These are phyloP conservation scores for Alternaria viburni DNA, from an alignment of 2,329 filamentous ascomycete species.

Conservation along the genomic window DNA sequence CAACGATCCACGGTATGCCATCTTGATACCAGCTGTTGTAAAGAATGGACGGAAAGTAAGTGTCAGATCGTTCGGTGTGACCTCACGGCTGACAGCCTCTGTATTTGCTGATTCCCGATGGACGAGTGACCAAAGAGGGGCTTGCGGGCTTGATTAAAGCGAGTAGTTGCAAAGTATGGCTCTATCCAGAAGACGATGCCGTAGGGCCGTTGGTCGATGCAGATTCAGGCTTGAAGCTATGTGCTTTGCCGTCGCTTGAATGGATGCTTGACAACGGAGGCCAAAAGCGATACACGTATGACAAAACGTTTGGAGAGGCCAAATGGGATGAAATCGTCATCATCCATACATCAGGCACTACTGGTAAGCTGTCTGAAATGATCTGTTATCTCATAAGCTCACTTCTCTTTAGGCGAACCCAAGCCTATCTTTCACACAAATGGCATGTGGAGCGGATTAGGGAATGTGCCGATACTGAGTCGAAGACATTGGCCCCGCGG, in stretches of 20 bases:
- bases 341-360: constrained; percentile 28
- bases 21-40: background rate
- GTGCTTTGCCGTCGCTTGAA: background rate
- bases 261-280: background rate
- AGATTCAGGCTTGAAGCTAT: background rate
- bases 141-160: background rate
- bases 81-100: background rate
- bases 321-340: constrained; percentile 20
- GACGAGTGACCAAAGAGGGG: background rate
- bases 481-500: constrained; percentile 21
- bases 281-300: constrained; percentile 6
- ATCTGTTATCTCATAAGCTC: background rate
- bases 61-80: background rate
- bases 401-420: background rate
- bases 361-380: constrained; percentile 6
- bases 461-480: background rate
- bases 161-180: background rate
- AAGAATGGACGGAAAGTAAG: background rate
- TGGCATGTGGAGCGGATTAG: background rate
- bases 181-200: background rate
- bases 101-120: background rate
- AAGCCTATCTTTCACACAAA: background rate
- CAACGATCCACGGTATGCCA: constrained; percentile 3
- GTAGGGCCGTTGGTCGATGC: background rate
- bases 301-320: constrained; percentile 20